phyloP scores from a whole-genome alignment of 2,329 filamentous ascomycete genomes.

The Fusarium staphyleae region DNA sequence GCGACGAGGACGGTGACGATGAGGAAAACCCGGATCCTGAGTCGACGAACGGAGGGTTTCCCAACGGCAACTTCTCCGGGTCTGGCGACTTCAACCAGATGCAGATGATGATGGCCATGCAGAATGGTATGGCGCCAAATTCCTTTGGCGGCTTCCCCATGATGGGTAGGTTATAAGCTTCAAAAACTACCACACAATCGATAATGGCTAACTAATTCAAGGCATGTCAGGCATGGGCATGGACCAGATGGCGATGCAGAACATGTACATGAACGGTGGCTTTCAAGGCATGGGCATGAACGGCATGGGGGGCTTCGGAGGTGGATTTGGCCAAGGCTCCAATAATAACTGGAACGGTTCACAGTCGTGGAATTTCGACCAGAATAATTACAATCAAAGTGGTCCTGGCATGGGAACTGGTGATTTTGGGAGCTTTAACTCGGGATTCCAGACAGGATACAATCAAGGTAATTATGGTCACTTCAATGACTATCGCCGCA shows the following conservation, averaged over 20 bases:
- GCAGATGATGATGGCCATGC: conserved; percentile 82
- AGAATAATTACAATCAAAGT: conserved; percentile 92
- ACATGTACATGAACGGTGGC: conserved; percentile 80
- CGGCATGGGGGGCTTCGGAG: conserved; percentile 79
- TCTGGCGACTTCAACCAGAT: conserved; percentile 76
- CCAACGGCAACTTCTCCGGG: conserved; percentile 66
- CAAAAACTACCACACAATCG: background rate
- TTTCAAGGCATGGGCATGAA: conserved; percentile 80
- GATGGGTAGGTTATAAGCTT: conserved; percentile 75
- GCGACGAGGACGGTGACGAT: conserved; percentile 43
- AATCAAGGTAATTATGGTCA: conserved; percentile 86
- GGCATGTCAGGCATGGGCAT: conserved; percentile 86
- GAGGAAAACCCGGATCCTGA: conserved; percentile 48
- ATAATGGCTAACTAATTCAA: conserved; percentile 49
- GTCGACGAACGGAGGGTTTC: conserved; percentile 56
- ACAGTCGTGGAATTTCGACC: conserved; percentile 83
- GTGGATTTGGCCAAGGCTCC: conserved; percentile 66
- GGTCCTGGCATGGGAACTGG: conserved; percentile 79
- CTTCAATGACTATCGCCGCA: conserved; percentile 78
- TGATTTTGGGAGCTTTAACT: conserved; percentile 82
- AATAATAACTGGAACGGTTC: conserved; percentile 83
- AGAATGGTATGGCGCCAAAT: conserved; percentile 67
- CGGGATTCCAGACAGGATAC: conserved; percentile 78
- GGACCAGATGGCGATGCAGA: conserved; percentile 79
- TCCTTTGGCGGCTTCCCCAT: conserved; percentile 70